These are phyloP conservation scores for Cercospora brassicicola DNA, from an alignment of 2,329 filamentous ascomycete genomes.

Conservation along the genomic window DNA sequence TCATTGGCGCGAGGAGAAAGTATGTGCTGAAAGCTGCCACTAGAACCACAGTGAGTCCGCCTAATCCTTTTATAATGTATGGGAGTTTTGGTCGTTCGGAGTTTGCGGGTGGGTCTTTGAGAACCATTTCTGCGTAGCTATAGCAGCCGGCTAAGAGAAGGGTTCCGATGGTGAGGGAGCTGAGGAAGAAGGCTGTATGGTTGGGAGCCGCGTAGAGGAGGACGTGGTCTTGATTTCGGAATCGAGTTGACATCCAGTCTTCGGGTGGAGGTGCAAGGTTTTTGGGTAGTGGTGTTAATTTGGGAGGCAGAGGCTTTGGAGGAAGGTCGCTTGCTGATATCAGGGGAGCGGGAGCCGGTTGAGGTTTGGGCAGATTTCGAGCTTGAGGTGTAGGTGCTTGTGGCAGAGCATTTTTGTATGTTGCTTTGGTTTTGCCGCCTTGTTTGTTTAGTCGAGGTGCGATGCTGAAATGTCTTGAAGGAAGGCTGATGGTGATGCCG, in stretches of 20 bases:
- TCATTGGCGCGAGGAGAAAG: constrained; percentile 26
- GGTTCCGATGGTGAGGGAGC: constrained; percentile 25
- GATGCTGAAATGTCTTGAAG: constrained; percentile 13
- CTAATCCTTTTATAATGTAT: constrained; percentile 17
- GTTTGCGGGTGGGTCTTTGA: constrained; percentile 22
- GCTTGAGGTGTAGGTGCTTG: constrained; percentile 17
- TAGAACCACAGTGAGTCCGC: constrained; percentile 16
- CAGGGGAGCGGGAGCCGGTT: constrained; percentile 1
- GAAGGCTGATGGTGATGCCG: neutral
- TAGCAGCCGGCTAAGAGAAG: constrained; percentile 24
- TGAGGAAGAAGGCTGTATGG: constrained; percentile 28
- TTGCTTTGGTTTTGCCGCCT: constrained; percentile 15
- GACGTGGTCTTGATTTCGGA: constrained; percentile 16
- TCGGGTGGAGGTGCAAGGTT: neutral
- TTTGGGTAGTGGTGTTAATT: neutral
- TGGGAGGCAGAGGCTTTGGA: neutral
- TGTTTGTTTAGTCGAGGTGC: constrained; percentile 3
- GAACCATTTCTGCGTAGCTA: constrained; percentile 17
- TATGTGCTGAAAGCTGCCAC: constrained; percentile 21
- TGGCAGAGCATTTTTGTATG: constrained; percentile 17
- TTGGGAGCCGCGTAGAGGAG: constrained; percentile 31
- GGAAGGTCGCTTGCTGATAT: neutral
- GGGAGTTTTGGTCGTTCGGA: constrained; percentile 6
- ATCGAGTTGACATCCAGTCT: constrained; percentile 20
- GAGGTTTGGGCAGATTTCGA: constrained; percentile 15